These are phyloP conservation scores for Drechslerella coelobrocha DNA, from an alignment of 2,329 filamentous ascomycete species.

Conservation along the genomic window DNA sequence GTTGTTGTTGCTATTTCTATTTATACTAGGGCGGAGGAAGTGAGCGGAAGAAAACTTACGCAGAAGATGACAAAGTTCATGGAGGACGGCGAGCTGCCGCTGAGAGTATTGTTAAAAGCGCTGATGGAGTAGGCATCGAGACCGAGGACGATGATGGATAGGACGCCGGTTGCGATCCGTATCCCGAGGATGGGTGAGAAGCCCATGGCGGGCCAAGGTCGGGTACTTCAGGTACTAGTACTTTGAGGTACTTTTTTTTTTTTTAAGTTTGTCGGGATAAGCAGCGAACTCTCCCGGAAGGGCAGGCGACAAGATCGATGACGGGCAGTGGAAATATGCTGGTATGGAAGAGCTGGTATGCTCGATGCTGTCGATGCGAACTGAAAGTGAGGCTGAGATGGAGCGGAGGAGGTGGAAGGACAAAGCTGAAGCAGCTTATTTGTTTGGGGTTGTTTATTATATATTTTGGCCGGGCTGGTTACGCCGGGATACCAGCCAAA, in stretches of 20 bases:
- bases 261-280: too few species aligned
- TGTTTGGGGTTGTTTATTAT: too few species aligned
- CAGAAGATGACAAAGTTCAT: slow-evolving; percentile 50
- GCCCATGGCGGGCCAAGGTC: slow-evolving; percentile 17
- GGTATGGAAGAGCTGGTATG: not conserved
- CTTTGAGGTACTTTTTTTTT: not conserved
- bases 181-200: slow-evolving; percentile 46
- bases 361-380: not conserved
- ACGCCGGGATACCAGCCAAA: too few species aligned
- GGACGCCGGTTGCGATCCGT: slow-evolving; percentile 33
- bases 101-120: slow-evolving; percentile 35
- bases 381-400: not conserved
- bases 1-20: too few species aligned
- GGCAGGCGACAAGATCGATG: too few species aligned
- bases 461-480: too few species aligned
- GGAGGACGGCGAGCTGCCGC: slow-evolving; percentile 38
- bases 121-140: slow-evolving; percentile 40
- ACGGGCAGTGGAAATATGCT: not conserved
- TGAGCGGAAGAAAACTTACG: slow-evolving; percentile 10
- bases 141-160: slow-evolving; percentile 46
- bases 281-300: too few species aligned
- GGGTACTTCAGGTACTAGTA: not conserved
- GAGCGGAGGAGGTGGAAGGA: not conserved
- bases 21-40: too few species aligned
- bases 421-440: not conserved